Evolutionary conservation across 2,329 filamentous ascomycete species (phyloP), one percentile per base, ranked within the genome.

Genomic region (Aspergillus aculeatus): DNA sequence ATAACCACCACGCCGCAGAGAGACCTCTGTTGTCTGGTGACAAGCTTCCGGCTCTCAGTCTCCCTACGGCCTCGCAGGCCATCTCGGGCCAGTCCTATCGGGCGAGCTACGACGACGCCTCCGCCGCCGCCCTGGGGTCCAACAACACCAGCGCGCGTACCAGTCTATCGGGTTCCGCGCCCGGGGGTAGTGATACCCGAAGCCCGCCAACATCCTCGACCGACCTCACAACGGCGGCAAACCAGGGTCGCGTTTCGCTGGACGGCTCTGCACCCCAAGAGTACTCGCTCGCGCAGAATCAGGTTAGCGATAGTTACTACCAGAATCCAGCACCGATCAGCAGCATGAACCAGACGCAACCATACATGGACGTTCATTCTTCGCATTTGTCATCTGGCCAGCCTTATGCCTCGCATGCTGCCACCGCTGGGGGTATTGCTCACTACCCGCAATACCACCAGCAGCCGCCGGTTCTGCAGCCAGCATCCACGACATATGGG

Each of bases 301-400:
- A 76, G 24, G 68, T 72, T 49, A 72, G 70, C 55, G 75, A 80
- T 47, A 69, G 72, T 38, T 82, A 81, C 64, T 80, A 80, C 66
- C 69, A 71, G 31, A 70, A 67, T 47, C 72, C 73, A n/a, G 71
- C 68, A 41, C 72, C 75, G 56, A 69, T 75, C 62, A 68, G 73
- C 71, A 81, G 75, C 77, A 96, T 97, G 93, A 96, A 96, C 80
- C 89, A 89, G 77, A 84, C 85, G 69, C 85, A 87, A 71, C 83
- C 87, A 68, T 94, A 96, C 69, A 90, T 96, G 88, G 95, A 96
- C 76, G 92, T 95, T 72, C 84, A 88, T 73, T 81, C 85, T 65
- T 80, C 84, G 69, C 90, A 95, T 77, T 88, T 96, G 82, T 90
- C 90, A 69, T 85, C 88, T 66, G 89, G 88, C 62, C 90, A 91